These are phyloP conservation scores for Solanum lignicaule DNA, from an alignment of 257 asterid genomes.

Conservation along the genomic window DNA sequence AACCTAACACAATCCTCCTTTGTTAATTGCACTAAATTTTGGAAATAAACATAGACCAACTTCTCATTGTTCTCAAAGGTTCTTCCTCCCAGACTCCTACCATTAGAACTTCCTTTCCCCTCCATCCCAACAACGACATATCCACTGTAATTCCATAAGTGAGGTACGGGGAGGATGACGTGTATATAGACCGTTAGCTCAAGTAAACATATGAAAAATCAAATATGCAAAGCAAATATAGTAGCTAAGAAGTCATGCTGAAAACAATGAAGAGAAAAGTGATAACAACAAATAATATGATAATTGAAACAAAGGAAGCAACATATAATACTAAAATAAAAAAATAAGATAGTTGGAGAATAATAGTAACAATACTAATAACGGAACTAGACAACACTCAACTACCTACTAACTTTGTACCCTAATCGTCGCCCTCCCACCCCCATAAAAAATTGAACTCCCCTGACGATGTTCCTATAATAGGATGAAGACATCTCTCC, in stretches of 20 bases:
- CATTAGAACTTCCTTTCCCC: not conserved
- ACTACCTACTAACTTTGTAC: not conserved
- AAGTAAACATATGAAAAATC: not conserved
- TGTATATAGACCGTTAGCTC: not conserved
- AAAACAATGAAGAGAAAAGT: too few relatives aligned
- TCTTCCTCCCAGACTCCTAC: not conserved
- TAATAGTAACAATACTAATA: not conserved
- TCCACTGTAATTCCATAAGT: too few relatives aligned
- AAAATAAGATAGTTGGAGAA: too few relatives aligned
- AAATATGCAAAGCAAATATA: too few relatives aligned
- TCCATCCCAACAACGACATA: not conserved
- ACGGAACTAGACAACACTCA: fast-evolving
- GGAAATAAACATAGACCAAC: not conserved
- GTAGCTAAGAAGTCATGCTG: not conserved
- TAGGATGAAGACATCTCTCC: not conserved
- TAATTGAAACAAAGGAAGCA: not conserved
- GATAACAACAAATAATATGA: too few relatives aligned
- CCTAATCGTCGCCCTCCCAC: not conserved
- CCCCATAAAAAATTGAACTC: too few relatives aligned
- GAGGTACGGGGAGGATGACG: not conserved
- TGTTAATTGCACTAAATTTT: not conserved
- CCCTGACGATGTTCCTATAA: too few relatives aligned
- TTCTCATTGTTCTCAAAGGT: not conserved
- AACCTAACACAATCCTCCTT: not conserved
- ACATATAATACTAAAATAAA: not conserved